Evolutionary conservation across 192 early-diverging fungal species (phyloP).

Genomic region (Gigaspora rosea): DNA sequence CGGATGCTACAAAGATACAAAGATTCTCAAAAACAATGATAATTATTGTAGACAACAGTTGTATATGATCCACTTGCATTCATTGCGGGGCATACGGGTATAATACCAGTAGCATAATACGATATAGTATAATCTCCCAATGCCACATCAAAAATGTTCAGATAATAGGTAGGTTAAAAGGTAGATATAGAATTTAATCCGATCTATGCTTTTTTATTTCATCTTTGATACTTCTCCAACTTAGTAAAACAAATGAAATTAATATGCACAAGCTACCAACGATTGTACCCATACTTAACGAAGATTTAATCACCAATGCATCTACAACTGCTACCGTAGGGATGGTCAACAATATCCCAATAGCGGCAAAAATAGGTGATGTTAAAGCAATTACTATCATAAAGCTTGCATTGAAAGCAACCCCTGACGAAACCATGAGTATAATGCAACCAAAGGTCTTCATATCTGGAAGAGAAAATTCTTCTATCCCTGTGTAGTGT

Average conservation of each 20-base stretch:
- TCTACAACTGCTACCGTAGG: slow-evolving; percentile 60
- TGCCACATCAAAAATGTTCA: no score
- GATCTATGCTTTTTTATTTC: background rate
- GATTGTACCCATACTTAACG: background rate
- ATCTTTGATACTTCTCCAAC: background rate
- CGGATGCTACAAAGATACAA: no score
- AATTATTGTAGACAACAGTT: no score
- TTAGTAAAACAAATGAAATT: slow-evolving; percentile 16
- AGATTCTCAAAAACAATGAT: no score
- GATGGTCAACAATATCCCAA: slow-evolving; percentile 82
- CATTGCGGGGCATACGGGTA: no score
- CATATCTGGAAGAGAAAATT: slow-evolving; percentile 64
- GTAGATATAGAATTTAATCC: background rate
- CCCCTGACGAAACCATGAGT: slow-evolving; percentile 66
- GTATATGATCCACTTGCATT: no score
- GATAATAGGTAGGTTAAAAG: no score
- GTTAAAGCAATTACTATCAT: slow-evolving; percentile 77
- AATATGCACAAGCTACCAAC: slow-evolving; percentile 28
- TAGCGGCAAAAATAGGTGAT: slow-evolving; percentile 70
- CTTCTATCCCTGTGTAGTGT: slow-evolving; percentile 61
- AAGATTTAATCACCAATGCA: background rate
- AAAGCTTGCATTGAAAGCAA: slow-evolving; percentile 76
- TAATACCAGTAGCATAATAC: no score
- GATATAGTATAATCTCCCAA: no score
- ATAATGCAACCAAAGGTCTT: slow-evolving; percentile 57